Evolutionary conservation across 2,329 filamentous ascomycete genomes (phyloP), one percentile per base, ranked within the genome.

Genomic region (Aotearoamyces nothofagi): DNA sequence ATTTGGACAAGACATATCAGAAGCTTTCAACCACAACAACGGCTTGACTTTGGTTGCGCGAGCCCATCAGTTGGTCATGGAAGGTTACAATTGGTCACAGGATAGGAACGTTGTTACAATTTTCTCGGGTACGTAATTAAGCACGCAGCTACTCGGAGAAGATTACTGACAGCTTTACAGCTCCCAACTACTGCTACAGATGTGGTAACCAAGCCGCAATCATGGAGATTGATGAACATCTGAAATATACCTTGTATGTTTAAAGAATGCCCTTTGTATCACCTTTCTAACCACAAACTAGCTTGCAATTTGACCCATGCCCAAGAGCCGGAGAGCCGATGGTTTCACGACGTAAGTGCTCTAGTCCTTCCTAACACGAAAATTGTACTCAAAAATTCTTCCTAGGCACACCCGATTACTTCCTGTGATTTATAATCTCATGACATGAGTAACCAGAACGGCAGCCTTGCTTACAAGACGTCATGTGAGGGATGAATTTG

Each of bases 201-300:
- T 98, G 90, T 52, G 90, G 90, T 51, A 98, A 98, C 59, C 90
- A 96, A 59, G 90, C 90, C 33, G 90, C 90, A n/a, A 96, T 98
- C 55, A 98, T 98, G 90, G 90, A 96, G 60, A 98, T 98, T 56
- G 90, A 96, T 43, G 90, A 98, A 61, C 86, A 96, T 56, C 63
- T 98, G 52, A 96, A 98, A 66, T 98, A 96, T 60, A 96, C 90
- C 50, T 96, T 98, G 87, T 94, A 69, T 57, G 84, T 75, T n/a
- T 25, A n/a, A 17, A 20, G 27, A 14, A 19, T 15, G 12, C 11
- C 24, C 8, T 17, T 16, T 25, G 12, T 16, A 14, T 15, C 8
- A 30, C 29, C 30, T 27, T 32, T 37, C 48, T 56, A 41, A 55
- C 13, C 26, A 19, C n/a, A 15, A 34, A 12, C 16, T 47, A 98